Conservation (phyloP, 805 yeast species). For the Ogataea kodamae region DNA sequence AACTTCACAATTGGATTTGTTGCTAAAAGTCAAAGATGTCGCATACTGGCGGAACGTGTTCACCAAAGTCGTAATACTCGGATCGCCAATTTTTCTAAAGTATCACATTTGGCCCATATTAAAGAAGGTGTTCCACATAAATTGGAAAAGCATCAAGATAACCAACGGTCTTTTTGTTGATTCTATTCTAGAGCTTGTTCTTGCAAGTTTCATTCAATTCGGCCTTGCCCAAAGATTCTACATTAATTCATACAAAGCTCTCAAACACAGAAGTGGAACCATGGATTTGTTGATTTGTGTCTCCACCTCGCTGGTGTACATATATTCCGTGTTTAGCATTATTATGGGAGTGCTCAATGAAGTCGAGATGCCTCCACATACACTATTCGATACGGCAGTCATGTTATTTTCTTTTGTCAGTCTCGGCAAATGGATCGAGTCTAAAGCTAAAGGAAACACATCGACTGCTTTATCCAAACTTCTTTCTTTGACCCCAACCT, state of each 20-base stretch:
- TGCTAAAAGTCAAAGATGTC: conserved; percentile 70
- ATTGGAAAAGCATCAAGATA: conserved; percentile 14
- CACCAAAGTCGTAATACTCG: conserved; percentile 48
- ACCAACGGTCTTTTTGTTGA: conserved; percentile 62
- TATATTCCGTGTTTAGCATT: conserved; percentile 68
- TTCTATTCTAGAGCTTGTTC: conserved; percentile 53
- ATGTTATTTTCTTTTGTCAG: conserved; percentile 84
- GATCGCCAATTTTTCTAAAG: conserved; percentile 58
- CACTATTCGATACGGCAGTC: conserved; percentile 80
- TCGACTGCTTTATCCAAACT: conserved; percentile 82
- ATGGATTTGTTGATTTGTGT: conserved; percentile 90
- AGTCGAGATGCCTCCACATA: conserved; percentile 53
- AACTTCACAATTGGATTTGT: conserved; percentile 62
- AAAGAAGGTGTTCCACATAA: conserved; percentile 20
- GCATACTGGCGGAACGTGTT: conserved; percentile 64
- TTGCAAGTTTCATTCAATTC: conserved; percentile 61
- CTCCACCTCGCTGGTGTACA: conserved; percentile 76
- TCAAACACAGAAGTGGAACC: conserved; percentile 69
- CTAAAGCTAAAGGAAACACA: conserved; percentile 89
- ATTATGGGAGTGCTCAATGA: conserved; percentile 42
- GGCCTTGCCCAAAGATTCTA: conserved; percentile 66
- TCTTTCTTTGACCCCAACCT: conserved; percentile 74
- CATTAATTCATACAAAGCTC: conserved; percentile 58
- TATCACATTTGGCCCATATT: conserved; percentile 47
- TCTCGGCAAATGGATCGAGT: conserved; percentile 88